phyloP scores from a whole-genome alignment of 805 yeast species.

The Metschnikowia matae region DNA sequence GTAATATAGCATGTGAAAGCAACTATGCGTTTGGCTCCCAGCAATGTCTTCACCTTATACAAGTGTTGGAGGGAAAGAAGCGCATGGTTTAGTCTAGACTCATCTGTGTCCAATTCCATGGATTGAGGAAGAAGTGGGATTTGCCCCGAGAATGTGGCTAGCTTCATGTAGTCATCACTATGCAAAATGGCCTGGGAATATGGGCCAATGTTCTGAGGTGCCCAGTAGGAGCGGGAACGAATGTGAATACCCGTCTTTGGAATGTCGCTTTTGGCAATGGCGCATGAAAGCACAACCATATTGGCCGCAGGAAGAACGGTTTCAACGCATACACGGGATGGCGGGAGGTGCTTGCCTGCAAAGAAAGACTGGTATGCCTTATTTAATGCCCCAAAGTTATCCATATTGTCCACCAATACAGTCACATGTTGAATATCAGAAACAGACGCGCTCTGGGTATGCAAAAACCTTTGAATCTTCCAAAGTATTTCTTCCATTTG shows the following conservation, averaged over 20 bases:
- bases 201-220: conserved; percentile 97
- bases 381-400: conserved; percentile 59
- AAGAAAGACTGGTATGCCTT: conserved; percentile 55
- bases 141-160: conserved; percentile 80
- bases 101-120: conserved; percentile 45
- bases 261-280: conserved; percentile 29
- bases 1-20: conserved; percentile 56
- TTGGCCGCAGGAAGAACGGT: conserved; percentile 41
- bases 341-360: conserved; percentile 60
- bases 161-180: conserved; percentile 30
- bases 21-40: conserved; percentile 43
- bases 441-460: conserved; percentile 26
- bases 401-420: conserved; percentile 61
- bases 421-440: conserved; percentile 57
- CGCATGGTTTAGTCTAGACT: conserved; percentile 27
- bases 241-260: conserved; percentile 75
- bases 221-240: conserved; percentile 95
- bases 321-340: conserved; percentile 83
- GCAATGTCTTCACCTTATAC: conserved; percentile 53
- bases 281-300: conserved; percentile 58
- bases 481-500: conserved; percentile 52
- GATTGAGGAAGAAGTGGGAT: conserved; percentile 75
- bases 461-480: conserved; percentile 36
- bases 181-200: conserved; percentile 80
- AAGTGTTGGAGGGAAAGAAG: conserved; percentile 73